These are phyloP conservation scores for Kazachstania sp. DNA, from an alignment of 1,139 yeast species.

Conservation along the genomic window DNA sequence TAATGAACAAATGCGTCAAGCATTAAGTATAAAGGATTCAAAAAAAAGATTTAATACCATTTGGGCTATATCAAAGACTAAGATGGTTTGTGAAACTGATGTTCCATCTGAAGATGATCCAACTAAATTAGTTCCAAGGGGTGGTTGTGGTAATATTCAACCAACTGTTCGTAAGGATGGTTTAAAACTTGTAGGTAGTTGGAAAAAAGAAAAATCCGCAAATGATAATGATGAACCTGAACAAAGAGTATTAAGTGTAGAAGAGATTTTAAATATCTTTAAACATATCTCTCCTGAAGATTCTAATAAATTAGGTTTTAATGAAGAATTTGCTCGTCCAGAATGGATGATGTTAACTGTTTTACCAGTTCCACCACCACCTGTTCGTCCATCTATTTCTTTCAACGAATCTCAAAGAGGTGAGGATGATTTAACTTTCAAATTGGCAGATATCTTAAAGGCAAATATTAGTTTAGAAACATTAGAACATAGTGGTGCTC, in stretches of 20 bases:
- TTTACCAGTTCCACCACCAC: constrained; percentile 99
- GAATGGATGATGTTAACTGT: constrained; percentile 98
- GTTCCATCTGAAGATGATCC: constrained; percentile 57
- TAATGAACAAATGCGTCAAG: constrained; percentile 81
- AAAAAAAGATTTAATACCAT: constrained; percentile 94
- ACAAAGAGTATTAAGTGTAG: constrained; percentile 77
- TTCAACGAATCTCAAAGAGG: constrained; percentile 98
- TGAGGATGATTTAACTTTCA: constrained; percentile 97
- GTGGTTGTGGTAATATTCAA: constrained; percentile 97
- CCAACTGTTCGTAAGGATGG: constrained; percentile 97
- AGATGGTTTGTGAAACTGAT: constrained; percentile 94
- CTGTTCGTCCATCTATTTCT: constrained; percentile 97
- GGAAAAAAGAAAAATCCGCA: constrained; percentile 77
- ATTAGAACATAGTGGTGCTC: constrained; percentile 96
- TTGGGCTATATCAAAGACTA: constrained; percentile 85
- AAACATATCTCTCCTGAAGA: constrained; percentile 86
- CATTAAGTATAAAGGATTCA: constrained; percentile 83
- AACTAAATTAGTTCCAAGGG: constrained; percentile 53
- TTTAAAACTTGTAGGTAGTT: constrained; percentile 88
- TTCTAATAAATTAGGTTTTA: constrained; percentile 74
- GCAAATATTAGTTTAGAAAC: constrained; percentile 95
- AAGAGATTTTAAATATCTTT: constrained; percentile 84
- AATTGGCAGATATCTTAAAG: constrained; percentile 91
- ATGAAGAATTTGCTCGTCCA: constrained; percentile 94
- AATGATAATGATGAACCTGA: constrained; percentile 85